A percentile compares a stretch with the other conserved stretches of the same genome.
phyloP scores from a whole-genome alignment of 805 yeast genomes.

The Wickerhamomyces strasburgensis region DNA sequence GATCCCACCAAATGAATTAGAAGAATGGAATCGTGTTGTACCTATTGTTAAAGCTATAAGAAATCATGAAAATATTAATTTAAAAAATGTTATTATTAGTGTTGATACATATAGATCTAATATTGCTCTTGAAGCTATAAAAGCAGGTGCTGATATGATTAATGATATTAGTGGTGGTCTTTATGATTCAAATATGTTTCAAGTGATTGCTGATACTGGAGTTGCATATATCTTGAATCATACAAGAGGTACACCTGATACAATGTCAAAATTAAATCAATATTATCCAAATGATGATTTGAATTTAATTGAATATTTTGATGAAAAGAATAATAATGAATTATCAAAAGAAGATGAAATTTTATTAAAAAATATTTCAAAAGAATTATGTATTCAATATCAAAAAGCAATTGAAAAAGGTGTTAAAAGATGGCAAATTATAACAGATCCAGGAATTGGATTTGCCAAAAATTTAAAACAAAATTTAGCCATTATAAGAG shows the following conservation, averaged over 20 bases:
- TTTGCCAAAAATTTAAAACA: conserved; percentile 82
- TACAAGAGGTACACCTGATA: conserved; percentile 73
- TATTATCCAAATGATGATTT: conserved; percentile 41
- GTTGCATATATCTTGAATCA: conserved; percentile 83
- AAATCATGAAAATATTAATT: conserved; percentile 28
- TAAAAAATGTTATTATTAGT: conserved; percentile 52
- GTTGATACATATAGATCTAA: conserved; percentile 81
- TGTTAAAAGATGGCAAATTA: conserved; percentile 82
- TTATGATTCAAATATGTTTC: conserved; percentile 62
- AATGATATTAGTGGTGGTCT: conserved; percentile 86
- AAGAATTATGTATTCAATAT: conserved; percentile 59
- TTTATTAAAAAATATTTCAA: conserved; percentile 52
- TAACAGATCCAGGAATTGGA: conserved; percentile 93
- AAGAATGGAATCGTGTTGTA: conserved; percentile 64
- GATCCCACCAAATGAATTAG: conserved; percentile 51
- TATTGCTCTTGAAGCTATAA: conserved; percentile 67
- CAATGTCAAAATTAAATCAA: conserved; percentile 57
- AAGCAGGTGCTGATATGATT: conserved; percentile 82
- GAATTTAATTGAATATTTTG: conserved; percentile 33
- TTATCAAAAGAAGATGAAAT: conserved; percentile 27
- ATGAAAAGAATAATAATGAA: conserved; percentile 17
- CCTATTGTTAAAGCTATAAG: conserved; percentile 67
- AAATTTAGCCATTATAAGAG: conserved; percentile 59
- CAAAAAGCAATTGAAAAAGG: conserved; percentile 55
- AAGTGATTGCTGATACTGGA: conserved; percentile 60